Evolutionary conservation across 1,139 yeast species (phyloP).

Genomic region (Hyphopichia buzzinii): DNA sequence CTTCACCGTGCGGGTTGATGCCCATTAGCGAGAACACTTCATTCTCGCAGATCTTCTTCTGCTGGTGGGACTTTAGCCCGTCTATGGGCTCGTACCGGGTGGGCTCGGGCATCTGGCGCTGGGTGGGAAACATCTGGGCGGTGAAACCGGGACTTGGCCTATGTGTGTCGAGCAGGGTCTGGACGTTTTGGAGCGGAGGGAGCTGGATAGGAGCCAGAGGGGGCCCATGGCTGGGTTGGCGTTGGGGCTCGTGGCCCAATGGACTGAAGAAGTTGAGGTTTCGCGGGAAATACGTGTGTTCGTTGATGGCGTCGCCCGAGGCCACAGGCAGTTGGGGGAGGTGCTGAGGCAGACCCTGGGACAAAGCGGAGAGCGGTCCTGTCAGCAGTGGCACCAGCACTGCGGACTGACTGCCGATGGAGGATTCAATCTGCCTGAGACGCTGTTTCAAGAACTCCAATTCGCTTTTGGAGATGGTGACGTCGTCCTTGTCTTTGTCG

Average conservation of each 20-base stretch:
- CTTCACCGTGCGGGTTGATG: slow-evolving; percentile 22
- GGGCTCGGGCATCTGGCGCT: neutral
- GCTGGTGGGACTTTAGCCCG: neutral
- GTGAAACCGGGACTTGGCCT: neutral
- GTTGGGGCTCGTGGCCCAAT: neutral
- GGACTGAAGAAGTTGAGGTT: neutral
- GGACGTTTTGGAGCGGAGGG: slow-evolving; percentile 2
- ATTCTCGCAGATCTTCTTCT: neutral
- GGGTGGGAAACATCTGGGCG: neutral
- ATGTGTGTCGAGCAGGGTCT: no score
- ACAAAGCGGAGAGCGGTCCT: neutral
- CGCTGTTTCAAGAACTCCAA: slow-evolving; percentile 24
- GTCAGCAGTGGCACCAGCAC: no score
- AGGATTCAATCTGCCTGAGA: slow-evolving; percentile 20
- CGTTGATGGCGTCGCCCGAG: neutral
- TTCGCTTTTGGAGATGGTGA: slow-evolving; percentile 18
- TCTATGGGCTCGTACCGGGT: neutral
- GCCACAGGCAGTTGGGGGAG: neutral
- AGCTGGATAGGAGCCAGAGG: slow-evolving; percentile 1
- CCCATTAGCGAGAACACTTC: slow-evolving; percentile 10
- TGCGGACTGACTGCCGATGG: slow-evolving; percentile 2
- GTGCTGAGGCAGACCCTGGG: neutral
- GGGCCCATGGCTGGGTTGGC: neutral
- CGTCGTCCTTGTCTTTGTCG: slow-evolving; percentile 7
- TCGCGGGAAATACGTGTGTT: no score